Base-by-base conservation (phyloP, 176 grass and related monocot species). In the Oryza brachyantha region DNA sequence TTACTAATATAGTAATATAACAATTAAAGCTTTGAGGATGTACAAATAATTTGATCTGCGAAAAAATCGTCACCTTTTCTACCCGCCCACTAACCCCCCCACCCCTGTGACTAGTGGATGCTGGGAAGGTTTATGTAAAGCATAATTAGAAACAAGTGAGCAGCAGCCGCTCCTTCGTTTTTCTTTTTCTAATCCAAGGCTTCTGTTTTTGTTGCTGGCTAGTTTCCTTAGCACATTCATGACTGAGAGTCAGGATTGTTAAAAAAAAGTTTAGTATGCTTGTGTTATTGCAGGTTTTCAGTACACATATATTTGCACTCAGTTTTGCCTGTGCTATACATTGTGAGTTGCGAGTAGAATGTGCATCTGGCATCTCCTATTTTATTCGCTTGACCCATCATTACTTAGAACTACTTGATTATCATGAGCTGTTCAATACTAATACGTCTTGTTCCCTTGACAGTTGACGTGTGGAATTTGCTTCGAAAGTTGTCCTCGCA, bases 401-500 rank as follows among this genome's bases (percentile, higher is more conserved):
- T 71, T 42, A 29, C 34, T 17, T 79, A 9, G 13, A 38, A 29
- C 3, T 32, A 46, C 22, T 39, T 79, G 13, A 43, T 25, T 46
- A 31, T 60, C 22, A 55, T 69, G 42, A 64, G 61, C 78, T 40
- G 10, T 80, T 72, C 36, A 55, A 48, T 84, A 35, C 46, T 34
- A 61, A 85, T 81, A 78, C 29, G 2, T 68, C 31, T 68, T 81
- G 13, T 88, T 74, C 32, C 38, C 64, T 32, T 79, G 19, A 79
- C 88, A 99, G 96, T 82, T 99, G 79, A 87, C 90, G 36, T 99
- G 96, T 77, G 96, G 96, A 79, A 96, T 99, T 80, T 99, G 96
- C 75, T 99, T 99, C 21, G 96, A 99, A 81, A 88, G 42, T 85
- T 99, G 90, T 72, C 96, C 88, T 57, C 75, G 25, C 54, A 76